phyloP scores from a whole-genome alignment of 495 filamentous ascomycete species.

The Xylaria cubensis region DNA sequence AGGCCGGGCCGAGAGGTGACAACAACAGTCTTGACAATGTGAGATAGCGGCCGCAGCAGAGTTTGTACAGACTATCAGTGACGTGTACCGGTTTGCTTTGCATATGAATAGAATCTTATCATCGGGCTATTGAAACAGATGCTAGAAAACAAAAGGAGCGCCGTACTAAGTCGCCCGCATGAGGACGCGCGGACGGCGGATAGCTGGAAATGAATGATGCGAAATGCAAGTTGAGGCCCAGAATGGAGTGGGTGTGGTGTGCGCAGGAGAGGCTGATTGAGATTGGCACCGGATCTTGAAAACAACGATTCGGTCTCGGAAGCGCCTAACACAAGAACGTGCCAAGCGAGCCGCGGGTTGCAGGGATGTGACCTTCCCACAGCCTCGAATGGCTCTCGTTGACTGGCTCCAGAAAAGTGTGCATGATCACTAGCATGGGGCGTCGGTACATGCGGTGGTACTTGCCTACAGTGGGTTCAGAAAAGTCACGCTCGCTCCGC shows the following conservation, averaged over 20 bases:
- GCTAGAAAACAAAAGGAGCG: neutral
- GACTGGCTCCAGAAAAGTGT: slow-evolving; percentile 19
- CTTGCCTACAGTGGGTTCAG: too few species aligned
- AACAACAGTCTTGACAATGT: neutral
- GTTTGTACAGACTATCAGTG: slow-evolving; percentile 3
- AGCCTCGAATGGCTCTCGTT: slow-evolving; percentile 20
- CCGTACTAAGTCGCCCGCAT: neutral
- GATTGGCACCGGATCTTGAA: slow-evolving; percentile 28
- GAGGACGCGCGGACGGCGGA: neutral
- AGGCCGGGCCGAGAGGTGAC: neutral
- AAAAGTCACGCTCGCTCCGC: too few species aligned
- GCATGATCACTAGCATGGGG: slow-evolving; percentile 25
- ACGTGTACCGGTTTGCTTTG: neutral
- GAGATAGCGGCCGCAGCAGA: neutral
- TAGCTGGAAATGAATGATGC: neutral
- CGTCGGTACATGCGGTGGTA: slow-evolving; percentile 6
- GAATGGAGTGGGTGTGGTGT: slow-evolving; percentile 10
- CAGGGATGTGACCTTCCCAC: slow-evolving; percentile 12
- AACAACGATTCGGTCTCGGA: slow-evolving; percentile 27
- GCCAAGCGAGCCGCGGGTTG: slow-evolving; percentile 13
- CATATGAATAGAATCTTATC: neutral
- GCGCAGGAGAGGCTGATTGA: slow-evolving; percentile 21
- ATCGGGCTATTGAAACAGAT: neutral
- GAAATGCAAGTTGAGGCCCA: neutral
- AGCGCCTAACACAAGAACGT: slow-evolving; percentile 16